Evolutionary conservation across 2,329 filamentous ascomycete species (phyloP).

Genomic region (Aspergillus sp.): DNA sequence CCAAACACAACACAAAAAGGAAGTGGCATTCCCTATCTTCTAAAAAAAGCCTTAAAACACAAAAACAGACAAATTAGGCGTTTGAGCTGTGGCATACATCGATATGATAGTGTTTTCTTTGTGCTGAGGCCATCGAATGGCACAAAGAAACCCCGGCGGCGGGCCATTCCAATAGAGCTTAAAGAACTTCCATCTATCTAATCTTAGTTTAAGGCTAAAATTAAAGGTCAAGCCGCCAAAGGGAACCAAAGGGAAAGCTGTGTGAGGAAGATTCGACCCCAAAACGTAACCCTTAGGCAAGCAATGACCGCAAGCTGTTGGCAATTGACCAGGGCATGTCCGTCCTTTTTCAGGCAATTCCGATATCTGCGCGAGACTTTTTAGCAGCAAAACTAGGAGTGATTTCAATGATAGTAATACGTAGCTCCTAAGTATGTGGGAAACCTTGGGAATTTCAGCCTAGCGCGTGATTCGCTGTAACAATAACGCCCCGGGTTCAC

Average conservation of each 20-base stretch:
- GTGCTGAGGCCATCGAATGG: background rate
- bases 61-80: no score
- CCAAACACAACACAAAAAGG: background rate
- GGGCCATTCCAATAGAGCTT: background rate
- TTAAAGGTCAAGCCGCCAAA: background rate
- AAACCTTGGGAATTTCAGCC: conserved; percentile 1
- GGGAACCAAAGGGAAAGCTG: background rate
- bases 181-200: background rate
- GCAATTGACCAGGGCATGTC: no score
- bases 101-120: background rate
- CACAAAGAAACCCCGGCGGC: background rate
- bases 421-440: background rate
- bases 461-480: conserved; percentile 9
- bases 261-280: background rate
- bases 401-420: background rate
- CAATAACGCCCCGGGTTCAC: background rate
- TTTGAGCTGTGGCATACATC: background rate
- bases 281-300: background rate
- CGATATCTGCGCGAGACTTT: background rate
- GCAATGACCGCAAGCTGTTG: background rate
- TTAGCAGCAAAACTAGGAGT: background rate
- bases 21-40: background rate
- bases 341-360: no score
- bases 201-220: background rate
- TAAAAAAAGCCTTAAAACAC: background rate